Percentiles rank a stretch among this genome's conserved stretches.
phyloP scores from a whole-genome alignment of 495 filamentous ascomycete genomes.

The Penicillium taxi region DNA sequence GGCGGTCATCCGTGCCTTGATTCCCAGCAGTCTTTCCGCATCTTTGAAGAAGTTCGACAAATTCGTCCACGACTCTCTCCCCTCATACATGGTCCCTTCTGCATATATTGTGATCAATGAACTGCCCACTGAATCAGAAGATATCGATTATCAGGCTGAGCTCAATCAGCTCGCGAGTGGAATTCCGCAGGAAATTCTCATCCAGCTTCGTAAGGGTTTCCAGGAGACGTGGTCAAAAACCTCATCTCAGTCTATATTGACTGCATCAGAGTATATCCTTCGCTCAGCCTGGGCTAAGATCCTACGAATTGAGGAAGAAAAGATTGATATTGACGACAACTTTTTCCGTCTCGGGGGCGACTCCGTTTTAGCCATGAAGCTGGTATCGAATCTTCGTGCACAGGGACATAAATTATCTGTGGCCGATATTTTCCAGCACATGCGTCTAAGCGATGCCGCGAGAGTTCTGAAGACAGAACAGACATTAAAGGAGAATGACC shows the following conservation, averaged over 20 bases:
- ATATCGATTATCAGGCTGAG: slow-evolving; percentile 15
- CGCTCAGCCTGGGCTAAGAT: slow-evolving; percentile 39
- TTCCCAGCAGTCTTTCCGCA: slow-evolving; percentile 17
- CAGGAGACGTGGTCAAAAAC: slow-evolving; percentile 18
- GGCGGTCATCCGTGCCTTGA: slow-evolving; percentile 10
- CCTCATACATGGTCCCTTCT: slow-evolving; percentile 36
- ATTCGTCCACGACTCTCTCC: slow-evolving; percentile 27
- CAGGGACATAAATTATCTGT: slow-evolving; percentile 30
- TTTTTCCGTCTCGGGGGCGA: slow-evolving; percentile 43
- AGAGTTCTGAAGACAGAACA: slow-evolving; percentile 23
- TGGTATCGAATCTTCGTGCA: slow-evolving; percentile 30
- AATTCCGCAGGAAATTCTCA: slow-evolving; percentile 15
- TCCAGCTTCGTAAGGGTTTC: slow-evolving; percentile 16
- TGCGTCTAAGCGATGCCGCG: slow-evolving; percentile 34
- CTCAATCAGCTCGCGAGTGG: slow-evolving; percentile 22
- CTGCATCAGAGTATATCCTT: slow-evolving; percentile 31
- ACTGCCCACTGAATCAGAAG: slow-evolving; percentile 15
- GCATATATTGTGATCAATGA: slow-evolving; percentile 28
- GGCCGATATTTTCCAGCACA: slow-evolving; percentile 42
- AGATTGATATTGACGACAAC: slow-evolving; percentile 38
- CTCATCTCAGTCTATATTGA: slow-evolving; percentile 16
- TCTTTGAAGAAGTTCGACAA: slow-evolving; percentile 30
- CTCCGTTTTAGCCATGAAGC: slow-evolving; percentile 40
- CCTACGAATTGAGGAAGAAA: slow-evolving; percentile 25
- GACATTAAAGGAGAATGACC: slow-evolving; percentile 5